Evolutionary conservation across 2,329 filamentous ascomycete genomes (phyloP).

Genomic region (Thelonectria rubi): DNA sequence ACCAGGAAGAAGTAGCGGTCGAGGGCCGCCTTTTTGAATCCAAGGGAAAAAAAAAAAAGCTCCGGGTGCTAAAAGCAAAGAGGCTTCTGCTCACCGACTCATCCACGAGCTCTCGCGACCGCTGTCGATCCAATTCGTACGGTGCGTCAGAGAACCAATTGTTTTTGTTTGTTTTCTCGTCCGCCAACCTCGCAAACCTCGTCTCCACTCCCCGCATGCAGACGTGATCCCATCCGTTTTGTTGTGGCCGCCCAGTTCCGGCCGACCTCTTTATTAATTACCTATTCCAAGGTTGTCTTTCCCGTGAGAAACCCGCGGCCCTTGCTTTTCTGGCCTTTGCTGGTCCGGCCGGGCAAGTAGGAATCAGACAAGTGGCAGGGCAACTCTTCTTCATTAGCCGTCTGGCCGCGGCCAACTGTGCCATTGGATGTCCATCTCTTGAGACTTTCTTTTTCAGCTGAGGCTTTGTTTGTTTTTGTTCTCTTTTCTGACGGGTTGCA

Average conservation of each 20-base stretch:
- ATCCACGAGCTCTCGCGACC: too few relatives aligned
- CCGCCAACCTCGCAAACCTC: too few relatives aligned
- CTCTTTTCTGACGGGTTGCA: neutral
- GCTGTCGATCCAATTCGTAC: neutral
- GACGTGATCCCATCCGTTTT: neutral
- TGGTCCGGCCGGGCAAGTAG: neutral
- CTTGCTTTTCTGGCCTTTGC: neutral
- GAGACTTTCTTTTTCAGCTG: neutral
- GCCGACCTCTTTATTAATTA: neutral
- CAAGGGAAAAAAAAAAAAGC: too few relatives aligned
- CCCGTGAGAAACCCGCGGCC: too few relatives aligned
- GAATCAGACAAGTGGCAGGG: neutral
- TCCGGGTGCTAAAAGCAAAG: too few relatives aligned
- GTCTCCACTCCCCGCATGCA: neutral
- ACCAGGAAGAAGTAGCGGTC: constrained; percentile 26
- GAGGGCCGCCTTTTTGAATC: constrained; percentile 25
- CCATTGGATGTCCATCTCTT: neutral
- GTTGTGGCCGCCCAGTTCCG: neutral
- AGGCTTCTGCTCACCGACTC: constrained; percentile 20
- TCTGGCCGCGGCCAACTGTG: neutral
- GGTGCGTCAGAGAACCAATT: constrained; percentile 11
- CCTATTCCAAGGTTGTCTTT: too few relatives aligned
- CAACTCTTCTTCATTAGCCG: neutral
- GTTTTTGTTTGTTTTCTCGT: too few relatives aligned
- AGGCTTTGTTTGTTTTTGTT: neutral